Conservation (phyloP, 2,329 filamentous ascomycete genomes). For the Fusarium chuoi region DNA sequence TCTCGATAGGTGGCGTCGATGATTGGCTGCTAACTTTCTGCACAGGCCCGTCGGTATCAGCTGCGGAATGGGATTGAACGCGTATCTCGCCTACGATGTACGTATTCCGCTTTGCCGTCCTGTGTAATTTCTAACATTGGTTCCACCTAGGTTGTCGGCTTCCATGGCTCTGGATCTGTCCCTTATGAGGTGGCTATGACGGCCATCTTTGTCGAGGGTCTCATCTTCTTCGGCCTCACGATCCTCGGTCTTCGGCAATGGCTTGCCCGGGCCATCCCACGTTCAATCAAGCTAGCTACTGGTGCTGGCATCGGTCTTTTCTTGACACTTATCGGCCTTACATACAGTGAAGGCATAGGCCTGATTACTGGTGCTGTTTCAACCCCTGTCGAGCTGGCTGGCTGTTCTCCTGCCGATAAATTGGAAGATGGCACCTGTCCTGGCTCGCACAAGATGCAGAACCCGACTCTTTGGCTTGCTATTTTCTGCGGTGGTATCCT, state of each 20-base stretch:
- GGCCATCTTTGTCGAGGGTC: neutral
- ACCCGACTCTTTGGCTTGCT: neutral
- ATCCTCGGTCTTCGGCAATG: neutral
- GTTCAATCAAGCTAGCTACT: neutral
- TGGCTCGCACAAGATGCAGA: neutral
- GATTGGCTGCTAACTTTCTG: neutral
- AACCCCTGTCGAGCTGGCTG: neutral
- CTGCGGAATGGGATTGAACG: neutral
- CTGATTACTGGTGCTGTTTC: neutral
- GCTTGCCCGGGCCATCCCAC: neutral
- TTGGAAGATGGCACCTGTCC: neutral
- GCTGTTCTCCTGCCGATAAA: neutral
- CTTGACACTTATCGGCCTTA: neutral
- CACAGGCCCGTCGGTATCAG: neutral
- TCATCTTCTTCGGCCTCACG: neutral
- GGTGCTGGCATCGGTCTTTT: neutral
- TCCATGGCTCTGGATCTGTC: neutral
- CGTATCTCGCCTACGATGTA: neutral
- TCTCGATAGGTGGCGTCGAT: neutral
- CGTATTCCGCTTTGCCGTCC: neutral
- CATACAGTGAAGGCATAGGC: neutral
- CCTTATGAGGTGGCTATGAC: neutral
- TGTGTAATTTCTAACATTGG: neutral
- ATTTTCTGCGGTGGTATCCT: neutral
- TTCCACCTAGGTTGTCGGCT: neutral